phyloP scores from a whole-genome alignment of 2,329 filamentous ascomycete genomes.

The Clonostachys rhizophaga region DNA sequence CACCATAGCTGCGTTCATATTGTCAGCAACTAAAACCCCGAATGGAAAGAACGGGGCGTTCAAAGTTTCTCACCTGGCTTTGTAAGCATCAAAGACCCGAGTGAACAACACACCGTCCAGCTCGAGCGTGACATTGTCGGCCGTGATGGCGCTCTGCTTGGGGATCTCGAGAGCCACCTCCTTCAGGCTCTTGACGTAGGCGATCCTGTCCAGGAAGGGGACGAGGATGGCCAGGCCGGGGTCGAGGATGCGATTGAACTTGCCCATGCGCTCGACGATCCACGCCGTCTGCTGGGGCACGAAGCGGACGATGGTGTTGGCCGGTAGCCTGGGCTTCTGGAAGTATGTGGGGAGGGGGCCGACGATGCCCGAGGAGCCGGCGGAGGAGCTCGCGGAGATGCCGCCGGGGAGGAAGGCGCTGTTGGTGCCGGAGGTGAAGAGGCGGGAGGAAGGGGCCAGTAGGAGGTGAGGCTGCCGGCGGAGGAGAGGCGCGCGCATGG shows the following conservation, averaged over 20 bases:
- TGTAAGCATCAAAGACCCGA: constrained; percentile 95
- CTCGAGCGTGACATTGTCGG: constrained; percentile 96
- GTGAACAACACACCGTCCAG: constrained; percentile 95
- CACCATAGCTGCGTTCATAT: constrained; percentile 71
- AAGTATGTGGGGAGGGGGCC: constrained; percentile 67
- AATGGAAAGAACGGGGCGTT: neutral
- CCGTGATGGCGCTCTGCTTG: constrained; percentile 95
- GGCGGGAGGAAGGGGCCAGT: constrained; percentile 8
- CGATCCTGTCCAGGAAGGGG: constrained; percentile 90
- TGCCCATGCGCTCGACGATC: constrained; percentile 99
- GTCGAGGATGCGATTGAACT: constrained; percentile 89
- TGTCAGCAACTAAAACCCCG: neutral
- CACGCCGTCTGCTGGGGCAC: constrained; percentile 99
- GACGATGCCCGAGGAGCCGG: constrained; percentile 3
- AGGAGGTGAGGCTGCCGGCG: neutral
- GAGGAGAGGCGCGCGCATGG: constrained; percentile 1
- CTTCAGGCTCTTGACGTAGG: constrained; percentile 97
- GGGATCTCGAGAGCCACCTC: constrained; percentile 96
- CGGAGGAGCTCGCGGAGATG: constrained; percentile 1
- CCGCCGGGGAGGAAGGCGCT: constrained; percentile 21
- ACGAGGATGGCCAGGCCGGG: constrained; percentile 86
- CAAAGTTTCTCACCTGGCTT: constrained; percentile 68
- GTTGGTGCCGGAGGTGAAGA: constrained; percentile 15
- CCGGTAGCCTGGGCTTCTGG: constrained; percentile 68
- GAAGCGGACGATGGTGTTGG: constrained; percentile 93